phyloP scores from a whole-genome alignment of 176 grass and related monocot genomes.

The Bolboschoenus planiculmis region DNA sequence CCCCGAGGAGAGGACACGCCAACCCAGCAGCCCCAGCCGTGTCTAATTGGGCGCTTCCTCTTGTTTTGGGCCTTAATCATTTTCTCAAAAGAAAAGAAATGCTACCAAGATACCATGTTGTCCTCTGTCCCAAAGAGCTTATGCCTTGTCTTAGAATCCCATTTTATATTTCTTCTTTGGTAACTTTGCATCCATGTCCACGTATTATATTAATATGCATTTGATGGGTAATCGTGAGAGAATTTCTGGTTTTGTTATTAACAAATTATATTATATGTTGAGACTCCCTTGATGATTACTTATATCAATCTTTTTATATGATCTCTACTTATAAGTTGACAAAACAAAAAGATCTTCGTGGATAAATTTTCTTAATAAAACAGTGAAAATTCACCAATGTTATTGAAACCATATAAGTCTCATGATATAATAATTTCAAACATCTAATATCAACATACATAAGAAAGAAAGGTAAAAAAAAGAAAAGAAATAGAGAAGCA shows the following conservation, averaged over 20 bases:
- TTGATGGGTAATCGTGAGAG: not conserved
- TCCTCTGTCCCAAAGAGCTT: conserved; percentile 46
- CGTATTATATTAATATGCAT: not conserved
- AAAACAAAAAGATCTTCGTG: too few species aligned
- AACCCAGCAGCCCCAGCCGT: not conserved
- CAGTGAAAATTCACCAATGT: too few species aligned
- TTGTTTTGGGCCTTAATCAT: conserved; percentile 33
- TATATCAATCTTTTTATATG: too few species aligned
- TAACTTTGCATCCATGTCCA: not conserved
- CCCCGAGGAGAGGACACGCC: conserved; percentile 22
- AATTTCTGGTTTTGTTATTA: not conserved
- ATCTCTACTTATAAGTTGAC: not conserved
- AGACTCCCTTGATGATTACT: too few species aligned
- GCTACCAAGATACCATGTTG: conserved; percentile 38
- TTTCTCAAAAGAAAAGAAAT: conserved; percentile 55
- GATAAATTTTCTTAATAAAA: too few species aligned
- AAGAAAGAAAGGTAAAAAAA: too few species aligned
- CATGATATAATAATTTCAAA: too few species aligned
- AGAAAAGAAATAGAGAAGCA: not conserved
- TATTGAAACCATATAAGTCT: too few species aligned
- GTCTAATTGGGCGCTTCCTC: conserved; percentile 59
- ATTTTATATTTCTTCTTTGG: not conserved
- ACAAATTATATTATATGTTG: too few species aligned
- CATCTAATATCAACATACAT: too few species aligned
- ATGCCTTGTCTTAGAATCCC: conserved; percentile 50